Evolutionary conservation across 805 yeast genomes (phyloP), one percentile per base, ranked within the genome.

Genomic region (Candida namnaoensis): DNA sequence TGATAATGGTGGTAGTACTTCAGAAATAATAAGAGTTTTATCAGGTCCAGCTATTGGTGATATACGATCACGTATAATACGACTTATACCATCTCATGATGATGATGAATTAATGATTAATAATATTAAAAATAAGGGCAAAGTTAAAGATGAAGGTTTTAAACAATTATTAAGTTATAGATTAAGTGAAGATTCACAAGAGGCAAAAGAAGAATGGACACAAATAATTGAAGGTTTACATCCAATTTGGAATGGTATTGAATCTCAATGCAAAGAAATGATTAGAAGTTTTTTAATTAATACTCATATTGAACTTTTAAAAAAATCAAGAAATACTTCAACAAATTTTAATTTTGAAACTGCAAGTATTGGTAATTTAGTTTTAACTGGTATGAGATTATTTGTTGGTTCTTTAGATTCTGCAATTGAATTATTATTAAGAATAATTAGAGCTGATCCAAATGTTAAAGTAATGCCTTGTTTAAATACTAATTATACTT

Each of bases 21-120:
- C 95, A 26, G 97, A 90, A 60, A 74, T 90, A 24, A 69, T 88
- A 6, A 64, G 96, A 12, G 86, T 88, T 2, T 68, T 90, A 14
- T 96, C 96, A 2, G 97, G 98, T 0, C 95, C 96, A 3, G 96
- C 97, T 0, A 87, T 90, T 41, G 98, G 98, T 2, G 98, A 90
- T 56, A 71, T 90, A 3, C 65, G 97, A 38, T 86, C 95, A 0
- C 61, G 98, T 42, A 69, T 88, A 27, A 84, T 88, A 0, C 63
- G 90, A 41, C 62, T 90, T 44, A 81, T 87, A 19, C 19, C 19
- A 19, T 19, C 19, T 19, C 19, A 19, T 19, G 19, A 19, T 19
- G 19, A 19, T 19, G 19, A 19, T 19, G 19, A 19, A 19, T 3
- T 19, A 19, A 19, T 19, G 19, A 19, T 3, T 19, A 19, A 3